phyloP scores from a whole-genome alignment of 1,284 basidiomycete genomes.

The Malassezia brasiliensis region DNA sequence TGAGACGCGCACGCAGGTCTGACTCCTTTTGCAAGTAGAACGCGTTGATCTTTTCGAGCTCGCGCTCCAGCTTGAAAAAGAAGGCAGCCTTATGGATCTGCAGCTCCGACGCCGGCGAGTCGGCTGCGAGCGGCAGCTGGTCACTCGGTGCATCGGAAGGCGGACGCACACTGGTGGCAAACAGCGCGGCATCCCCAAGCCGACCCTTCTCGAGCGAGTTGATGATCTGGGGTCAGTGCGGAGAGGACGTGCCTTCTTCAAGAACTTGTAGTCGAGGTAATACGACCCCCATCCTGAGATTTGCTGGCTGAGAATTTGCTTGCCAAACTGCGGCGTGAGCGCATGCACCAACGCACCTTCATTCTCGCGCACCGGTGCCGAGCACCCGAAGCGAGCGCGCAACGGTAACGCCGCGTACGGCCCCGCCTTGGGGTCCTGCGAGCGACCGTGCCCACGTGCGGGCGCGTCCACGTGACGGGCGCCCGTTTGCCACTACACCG shows the following conservation, averaged over 20 bases:
- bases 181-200: conserved; percentile 74
- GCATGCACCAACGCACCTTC: conserved; percentile 13
- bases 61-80: conserved; percentile 97
- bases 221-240: conserved; percentile 60
- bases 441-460: conserved; percentile 3
- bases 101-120: conserved; percentile 39
- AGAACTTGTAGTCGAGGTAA: conserved; percentile 96
- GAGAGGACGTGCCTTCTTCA: conserved; percentile 60
- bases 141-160: conserved; percentile 12
- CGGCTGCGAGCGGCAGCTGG: conserved; percentile 21
- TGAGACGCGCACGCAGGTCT: conserved; percentile 74
- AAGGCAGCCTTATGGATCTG: conserved; percentile 86
- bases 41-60: conserved; percentile 99
- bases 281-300: conserved; percentile 92
- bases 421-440: neutral
- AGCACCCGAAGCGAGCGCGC: neutral
- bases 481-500: conserved; percentile 8
- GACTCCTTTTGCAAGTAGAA: conserved; percentile 98
- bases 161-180: conserved; percentile 73
- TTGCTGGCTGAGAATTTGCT: conserved; percentile 91
- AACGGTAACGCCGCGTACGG: neutral
- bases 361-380: conserved; percentile 2
- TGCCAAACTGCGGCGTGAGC: conserved; percentile 68
- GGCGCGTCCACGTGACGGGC: conserved; percentile 10
- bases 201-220: conserved; percentile 89